Evolutionary conservation across 441 rosid species (phyloP).

Genomic region (Biscutella laevigata): DNA sequence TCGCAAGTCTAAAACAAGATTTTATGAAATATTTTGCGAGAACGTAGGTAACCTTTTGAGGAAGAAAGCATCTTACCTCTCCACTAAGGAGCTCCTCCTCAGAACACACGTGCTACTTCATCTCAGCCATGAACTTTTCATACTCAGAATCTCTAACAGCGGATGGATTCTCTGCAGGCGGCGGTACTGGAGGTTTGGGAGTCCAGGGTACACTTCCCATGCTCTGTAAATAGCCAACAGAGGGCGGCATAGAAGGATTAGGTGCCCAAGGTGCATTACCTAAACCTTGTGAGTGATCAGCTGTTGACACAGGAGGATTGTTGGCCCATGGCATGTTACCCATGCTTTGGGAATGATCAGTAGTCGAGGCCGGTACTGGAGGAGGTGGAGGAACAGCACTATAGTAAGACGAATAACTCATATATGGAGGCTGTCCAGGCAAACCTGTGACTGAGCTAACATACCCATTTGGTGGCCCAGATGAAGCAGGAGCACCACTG

Average conservation of each 20-base stretch:
- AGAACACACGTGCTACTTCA: slow-evolving; percentile 45
- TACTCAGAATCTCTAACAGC: slow-evolving; percentile 77
- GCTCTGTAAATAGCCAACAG: slow-evolving; percentile 47
- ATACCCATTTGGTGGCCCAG: slow-evolving; percentile 41
- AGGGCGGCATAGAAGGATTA: slow-evolving; percentile 32
- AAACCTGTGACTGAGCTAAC: slow-evolving; percentile 38
- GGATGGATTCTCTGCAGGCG: slow-evolving; percentile 52
- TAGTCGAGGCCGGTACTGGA: slow-evolving; percentile 35
- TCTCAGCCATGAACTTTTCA: slow-evolving; percentile 94
- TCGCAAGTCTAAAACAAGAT: too few species aligned
- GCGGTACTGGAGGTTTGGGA: slow-evolving; percentile 46
- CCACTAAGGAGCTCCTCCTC: slow-evolving; percentile 8
- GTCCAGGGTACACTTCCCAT: slow-evolving; percentile 68
- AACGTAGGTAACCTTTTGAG: too few species aligned
- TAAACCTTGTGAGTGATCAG: slow-evolving; percentile 25
- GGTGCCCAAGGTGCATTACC: slow-evolving; percentile 26
- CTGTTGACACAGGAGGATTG: slow-evolving; percentile 48
- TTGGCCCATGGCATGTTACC: slow-evolving; percentile 59
- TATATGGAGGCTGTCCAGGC: slow-evolving; percentile 52
- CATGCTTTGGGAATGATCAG: slow-evolving; percentile 50
- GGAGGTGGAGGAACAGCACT: slow-evolving; percentile 69
- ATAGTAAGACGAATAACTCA: slow-evolving; percentile 67
- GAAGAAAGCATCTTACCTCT: slow-evolving; percentile 45
- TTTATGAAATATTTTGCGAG: too few species aligned
- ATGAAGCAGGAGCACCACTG: slow-evolving; percentile 39